Evolutionary conservation across 768 basidiomycete species (phyloP).

Genomic region (Kwoniella sp.): DNA sequence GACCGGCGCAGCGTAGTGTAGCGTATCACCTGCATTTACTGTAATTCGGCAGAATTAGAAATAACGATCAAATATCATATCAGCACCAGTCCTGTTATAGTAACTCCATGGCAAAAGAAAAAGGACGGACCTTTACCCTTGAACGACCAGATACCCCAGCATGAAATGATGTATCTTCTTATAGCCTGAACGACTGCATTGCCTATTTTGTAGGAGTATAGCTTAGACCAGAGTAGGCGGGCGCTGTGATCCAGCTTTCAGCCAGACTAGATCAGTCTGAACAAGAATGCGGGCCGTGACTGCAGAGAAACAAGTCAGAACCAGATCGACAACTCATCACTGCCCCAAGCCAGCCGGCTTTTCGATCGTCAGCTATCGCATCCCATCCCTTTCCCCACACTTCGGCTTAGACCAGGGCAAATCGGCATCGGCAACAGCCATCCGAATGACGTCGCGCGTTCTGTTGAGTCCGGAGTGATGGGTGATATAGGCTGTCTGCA

Average conservation of each 20-base stretch:
- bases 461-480: too few species aligned
- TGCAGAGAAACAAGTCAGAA: not conserved
- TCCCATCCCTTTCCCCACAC: too few species aligned
- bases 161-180: not conserved
- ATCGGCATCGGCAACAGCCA: not conserved
- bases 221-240: too few species aligned
- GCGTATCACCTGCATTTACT: not conserved
- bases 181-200: not conserved
- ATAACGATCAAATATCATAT: not conserved
- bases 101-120: not conserved
- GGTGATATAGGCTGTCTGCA: conserved; percentile 29
- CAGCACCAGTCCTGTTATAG: not conserved
- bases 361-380: too few species aligned
- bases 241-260: not conserved
- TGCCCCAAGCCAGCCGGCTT: too few species aligned
- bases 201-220: too few species aligned
- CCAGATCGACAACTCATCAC: not conserved
- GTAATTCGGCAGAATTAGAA: not conserved
- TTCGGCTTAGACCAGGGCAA: not conserved
- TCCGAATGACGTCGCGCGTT: too few species aligned
- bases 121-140: not conserved
- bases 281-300: not conserved
- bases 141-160: not conserved
- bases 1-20: not conserved
- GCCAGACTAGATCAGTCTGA: not conserved